Percentiles rank a stretch among this genome's conserved stretches.
Evolutionary conservation across 1,139 yeast genomes (phyloP).

Genomic region (Pichia norvegensis): DNA sequence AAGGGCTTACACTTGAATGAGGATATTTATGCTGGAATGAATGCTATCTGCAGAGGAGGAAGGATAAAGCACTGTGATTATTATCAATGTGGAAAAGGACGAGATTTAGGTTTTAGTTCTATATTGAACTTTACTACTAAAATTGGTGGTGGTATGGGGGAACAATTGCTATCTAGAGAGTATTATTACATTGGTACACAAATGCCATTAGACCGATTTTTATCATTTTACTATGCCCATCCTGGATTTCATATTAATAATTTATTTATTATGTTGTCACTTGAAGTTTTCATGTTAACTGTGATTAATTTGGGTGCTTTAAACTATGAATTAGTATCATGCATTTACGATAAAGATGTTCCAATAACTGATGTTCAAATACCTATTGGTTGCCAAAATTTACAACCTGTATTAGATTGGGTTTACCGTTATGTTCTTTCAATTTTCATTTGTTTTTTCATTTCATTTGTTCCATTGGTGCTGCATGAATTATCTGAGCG

Average conservation of each 20-base stretch:
- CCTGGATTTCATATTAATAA: constrained; percentile 87
- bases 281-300: constrained; percentile 62
- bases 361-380: constrained; percentile 53
- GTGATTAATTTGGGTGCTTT: constrained; percentile 63
- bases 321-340: constrained; percentile 50
- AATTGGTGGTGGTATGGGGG: constrained; percentile 96
- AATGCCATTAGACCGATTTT: constrained; percentile 68
- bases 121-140: constrained; percentile 79
- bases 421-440: constrained; percentile 72
- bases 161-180: constrained; percentile 77
- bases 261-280: constrained; percentile 66
- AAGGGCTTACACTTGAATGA: constrained; percentile 80
- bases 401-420: constrained; percentile 74
- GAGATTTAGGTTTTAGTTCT: constrained; percentile 83
- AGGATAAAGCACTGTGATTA: constrained; percentile 82
- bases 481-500: constrained; percentile 76
- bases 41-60: constrained; percentile 74
- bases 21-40: constrained; percentile 90
- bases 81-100: constrained; percentile 85
- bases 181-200: constrained; percentile 76
- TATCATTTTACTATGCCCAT: constrained; percentile 85
- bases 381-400: constrained; percentile 70
- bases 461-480: constrained; percentile 71
- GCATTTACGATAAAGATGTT: constrained; percentile 45
- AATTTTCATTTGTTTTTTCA: constrained; percentile 74